Base-by-base conservation (phyloP, 306 rosid species). In the Benincasa hispida region DNA sequence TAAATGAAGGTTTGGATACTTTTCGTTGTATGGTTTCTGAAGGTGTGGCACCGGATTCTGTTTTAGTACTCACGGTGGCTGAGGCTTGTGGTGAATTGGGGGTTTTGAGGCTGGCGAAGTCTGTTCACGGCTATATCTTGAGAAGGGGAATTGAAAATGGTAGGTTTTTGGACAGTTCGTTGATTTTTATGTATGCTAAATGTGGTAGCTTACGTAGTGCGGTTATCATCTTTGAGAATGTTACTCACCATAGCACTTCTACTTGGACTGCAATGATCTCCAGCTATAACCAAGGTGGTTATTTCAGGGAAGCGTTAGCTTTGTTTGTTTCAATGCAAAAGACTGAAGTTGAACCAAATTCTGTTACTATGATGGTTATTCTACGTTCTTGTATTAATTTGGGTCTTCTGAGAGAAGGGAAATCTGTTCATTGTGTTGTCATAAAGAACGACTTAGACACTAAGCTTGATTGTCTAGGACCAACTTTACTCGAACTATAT, bases 241-340 rank as follows among this genome's bases (percentile, higher is more conserved):
- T 85, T 22, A 10, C 54, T 65, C 39, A 56, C 45, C 81, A 67
- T 50, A 81, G 80, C 76, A 86, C 89, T 81, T 82, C 86, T 65
- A 85, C 88, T 73, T 91, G 97, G 94, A 90, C 92, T 30, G 86
- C 93, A 21, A 84, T 93, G 92, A 86, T 91, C 78, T 91, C 96
- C 45, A 77, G 91, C 77, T 88, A 81, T 75, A 87, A 90, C 87
- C 91, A 84, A 76, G 79, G 45, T 11, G 86, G 85, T 65, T 79
- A 32, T 59, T 88, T 85, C 76, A 53, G 24, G 22, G 84, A 85
- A 75, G 98, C 94, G 2, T 39, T 91, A 7, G 79, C 62, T 34
- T 54, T 60, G 74, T 90, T 89, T 67, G 68, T 68, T 74, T 81
- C 59, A 53, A 88, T 93, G 96, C 89, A 63, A 78, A 83, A 81